These are phyloP conservation scores for Panicum hallii DNA, from an alignment of 202 grass and related monocot genomes.

Conservation along the genomic window DNA sequence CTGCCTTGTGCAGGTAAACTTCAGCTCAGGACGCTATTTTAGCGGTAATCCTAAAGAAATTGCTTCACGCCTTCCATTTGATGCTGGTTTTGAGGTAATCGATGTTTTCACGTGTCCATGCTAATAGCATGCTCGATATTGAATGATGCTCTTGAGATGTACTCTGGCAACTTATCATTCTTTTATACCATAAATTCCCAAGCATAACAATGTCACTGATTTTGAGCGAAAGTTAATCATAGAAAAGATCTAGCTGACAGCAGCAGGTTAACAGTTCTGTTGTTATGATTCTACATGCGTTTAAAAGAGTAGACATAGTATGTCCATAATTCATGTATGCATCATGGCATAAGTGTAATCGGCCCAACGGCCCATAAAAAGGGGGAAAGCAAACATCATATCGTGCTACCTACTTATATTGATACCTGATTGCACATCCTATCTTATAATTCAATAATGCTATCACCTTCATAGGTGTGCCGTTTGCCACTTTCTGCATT, in stretches of 20 bases:
- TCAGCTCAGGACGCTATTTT: conserved; percentile 95
- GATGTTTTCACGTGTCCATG: conserved; percentile 19
- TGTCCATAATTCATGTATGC: background rate
- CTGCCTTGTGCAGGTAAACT: conserved; percentile 78
- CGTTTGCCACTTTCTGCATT: background rate
- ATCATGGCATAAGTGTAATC: background rate
- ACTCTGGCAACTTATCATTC: background rate
- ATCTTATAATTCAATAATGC: background rate
- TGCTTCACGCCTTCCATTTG: conserved; percentile 84
- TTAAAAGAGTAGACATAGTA: background rate
- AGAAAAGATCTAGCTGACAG: background rate
- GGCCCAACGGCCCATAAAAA: background rate
- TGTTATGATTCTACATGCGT: background rate
- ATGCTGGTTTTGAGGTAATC: conserved; percentile 95
- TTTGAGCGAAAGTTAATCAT: background rate
- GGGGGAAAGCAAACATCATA: background rate
- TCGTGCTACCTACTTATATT: background rate
- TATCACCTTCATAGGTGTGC: background rate
- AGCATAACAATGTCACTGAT: conserved; percentile 1
- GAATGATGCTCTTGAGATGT: conserved; percentile 39
- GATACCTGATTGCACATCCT: background rate
- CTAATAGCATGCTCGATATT: conserved; percentile 12
- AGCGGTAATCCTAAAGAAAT: conserved; percentile 68
- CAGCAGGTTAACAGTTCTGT: background rate
- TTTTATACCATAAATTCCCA: background rate